Percentiles rank a stretch among this genome's conserved stretches.
These are phyloP conservation scores for Colletotrichum abscissum DNA, from an alignment of 2,329 filamentous ascomycete species.

Conservation along the genomic window DNA sequence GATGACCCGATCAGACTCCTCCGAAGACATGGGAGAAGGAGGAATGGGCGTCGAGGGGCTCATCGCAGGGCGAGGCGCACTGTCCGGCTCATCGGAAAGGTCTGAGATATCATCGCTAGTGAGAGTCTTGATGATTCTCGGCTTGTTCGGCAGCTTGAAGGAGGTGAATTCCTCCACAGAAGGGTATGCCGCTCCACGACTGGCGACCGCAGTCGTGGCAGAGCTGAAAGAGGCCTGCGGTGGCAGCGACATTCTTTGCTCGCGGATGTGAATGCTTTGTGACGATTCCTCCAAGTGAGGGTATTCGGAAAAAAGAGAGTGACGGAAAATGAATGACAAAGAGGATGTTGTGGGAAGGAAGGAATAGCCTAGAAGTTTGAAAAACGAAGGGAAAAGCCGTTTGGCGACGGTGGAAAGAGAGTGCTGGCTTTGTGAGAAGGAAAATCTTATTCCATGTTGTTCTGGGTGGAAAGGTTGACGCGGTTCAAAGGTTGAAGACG, in stretches of 20 bases:
- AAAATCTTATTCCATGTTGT: conserved; percentile 1
- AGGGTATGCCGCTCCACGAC: conserved; percentile 3
- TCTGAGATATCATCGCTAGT: background rate
- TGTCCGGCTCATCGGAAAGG: background rate
- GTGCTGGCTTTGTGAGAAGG: background rate
- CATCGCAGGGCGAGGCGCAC: background rate
- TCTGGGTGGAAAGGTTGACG: background rate
- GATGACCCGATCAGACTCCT: conserved; percentile 12
- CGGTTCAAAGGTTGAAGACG: background rate
- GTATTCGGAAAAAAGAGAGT: background rate
- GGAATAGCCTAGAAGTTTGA: too few species aligned
- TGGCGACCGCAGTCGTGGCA: conserved; percentile 13
- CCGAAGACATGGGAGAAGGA: conserved; percentile 19
- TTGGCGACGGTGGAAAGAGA: background rate
- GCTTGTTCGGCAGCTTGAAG: conserved; percentile 15
- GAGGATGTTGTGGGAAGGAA: background rate
- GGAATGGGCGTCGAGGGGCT: conserved; percentile 8
- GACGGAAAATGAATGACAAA: background rate
- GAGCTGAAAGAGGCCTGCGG: conserved; percentile 25
- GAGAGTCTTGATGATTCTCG: background rate
- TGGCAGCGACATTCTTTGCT: conserved; percentile 11
- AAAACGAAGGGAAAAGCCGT: background rate
- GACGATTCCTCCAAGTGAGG: background rate
- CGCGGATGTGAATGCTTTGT: background rate
- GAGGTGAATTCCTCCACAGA: conserved; percentile 9